Base-by-base conservation (phyloP, 768 basidiomycete species). In the Cyathus striatus region DNA sequence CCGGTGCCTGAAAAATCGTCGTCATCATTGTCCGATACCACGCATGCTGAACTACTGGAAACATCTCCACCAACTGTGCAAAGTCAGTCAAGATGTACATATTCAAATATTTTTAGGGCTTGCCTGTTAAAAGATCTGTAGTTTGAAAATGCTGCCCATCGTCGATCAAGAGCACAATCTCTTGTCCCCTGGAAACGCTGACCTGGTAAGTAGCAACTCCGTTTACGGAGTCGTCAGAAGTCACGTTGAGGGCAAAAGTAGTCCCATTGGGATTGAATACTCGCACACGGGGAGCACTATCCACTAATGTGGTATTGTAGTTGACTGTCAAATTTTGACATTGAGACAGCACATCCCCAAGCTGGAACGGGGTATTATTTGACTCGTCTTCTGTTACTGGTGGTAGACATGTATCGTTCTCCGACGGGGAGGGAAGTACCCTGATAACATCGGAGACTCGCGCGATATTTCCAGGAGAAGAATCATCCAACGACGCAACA, bases 401-500 rank as follows among this genome's bases (percentile, higher is more conserved):
- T 6, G 61, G 50, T 13, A 80, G 54, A 49, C 79, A 81, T 2
- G 72, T 59, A 0, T 61, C 54, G 48, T 73, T 62, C 43, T 55
- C 52, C 17, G 50, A 56, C 27, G 64, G 38, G 16, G 73, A 75
- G 16, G 68, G 58, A 3, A 65, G 53, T 13, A 82, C 66, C 14
- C 53, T 59, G 23, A 73, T 66, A 13, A 81, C 49, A 46, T 78
- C 72, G 18, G 80, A 81, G 6, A 73, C 62, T 13, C 45, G 49
- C 1, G 72, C 70, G 3, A 69, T 52, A 37, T 56, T 62, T 5
- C 60, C 51, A n/a, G 73, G 76, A 3, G 47, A 44, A 0, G 58
- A 57, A 53, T 77, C 71, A 45, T 79, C 73, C 21, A 83, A 66
- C 9, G 77, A 75, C 5, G 79, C 76, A 32, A 85, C 51, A 45